phyloP scores from a whole-genome alignment of 1,284 basidiomycete genomes.

The Cystobasidium slooffiae region DNA sequence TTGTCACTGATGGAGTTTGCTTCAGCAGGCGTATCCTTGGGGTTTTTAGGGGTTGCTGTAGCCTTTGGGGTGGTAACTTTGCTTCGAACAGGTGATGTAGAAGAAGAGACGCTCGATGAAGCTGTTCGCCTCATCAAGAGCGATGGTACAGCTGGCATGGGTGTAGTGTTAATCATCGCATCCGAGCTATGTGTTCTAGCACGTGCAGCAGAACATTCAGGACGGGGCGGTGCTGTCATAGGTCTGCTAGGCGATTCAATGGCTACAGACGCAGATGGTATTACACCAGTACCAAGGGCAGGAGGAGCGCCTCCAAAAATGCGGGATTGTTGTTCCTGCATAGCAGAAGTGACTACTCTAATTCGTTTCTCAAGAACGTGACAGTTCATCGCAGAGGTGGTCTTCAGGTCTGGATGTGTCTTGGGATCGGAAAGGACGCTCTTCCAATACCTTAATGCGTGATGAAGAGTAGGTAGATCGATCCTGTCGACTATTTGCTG shows the following conservation, averaged over 20 bases:
- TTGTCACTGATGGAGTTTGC: background rate
- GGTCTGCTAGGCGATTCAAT: no score
- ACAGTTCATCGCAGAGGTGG: conserved; percentile 11
- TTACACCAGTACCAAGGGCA: background rate
- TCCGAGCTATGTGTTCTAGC: background rate
- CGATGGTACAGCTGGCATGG: no score
- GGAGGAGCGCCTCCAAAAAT: background rate
- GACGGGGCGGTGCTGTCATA: background rate
- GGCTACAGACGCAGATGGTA: no score
- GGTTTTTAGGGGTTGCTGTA: background rate
- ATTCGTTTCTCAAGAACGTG: conserved; percentile 8
- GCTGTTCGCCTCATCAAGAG: no score
- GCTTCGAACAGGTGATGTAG: no score
- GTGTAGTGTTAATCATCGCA: no score
- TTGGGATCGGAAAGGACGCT: background rate
- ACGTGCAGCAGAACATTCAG: conserved; percentile 1
- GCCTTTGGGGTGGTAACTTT: no score
- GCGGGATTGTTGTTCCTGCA: background rate
- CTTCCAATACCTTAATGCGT: conserved; percentile 11
- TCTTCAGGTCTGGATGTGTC: background rate
- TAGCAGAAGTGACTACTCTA: background rate
- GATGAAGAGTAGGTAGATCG: conserved; percentile 4
- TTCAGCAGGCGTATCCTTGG: background rate
- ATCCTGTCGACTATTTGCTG: conserved; percentile 4
- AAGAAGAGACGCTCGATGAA: no score